These are phyloP conservation scores for Acer yangbiense DNA, from an alignment of 345 rosid species.

Conservation along the genomic window DNA sequence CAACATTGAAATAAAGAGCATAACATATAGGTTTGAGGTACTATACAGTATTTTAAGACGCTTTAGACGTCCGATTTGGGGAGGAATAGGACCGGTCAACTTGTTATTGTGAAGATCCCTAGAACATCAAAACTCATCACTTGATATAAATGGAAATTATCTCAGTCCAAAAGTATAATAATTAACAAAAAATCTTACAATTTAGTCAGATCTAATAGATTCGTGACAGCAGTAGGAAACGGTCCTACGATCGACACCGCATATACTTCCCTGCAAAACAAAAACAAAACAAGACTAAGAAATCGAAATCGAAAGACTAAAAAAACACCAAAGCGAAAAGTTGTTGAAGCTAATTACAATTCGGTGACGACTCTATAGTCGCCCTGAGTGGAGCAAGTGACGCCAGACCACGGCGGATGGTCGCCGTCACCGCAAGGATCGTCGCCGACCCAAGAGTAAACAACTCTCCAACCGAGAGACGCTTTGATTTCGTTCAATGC, in stretches of 20 bases:
- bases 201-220: slow-evolving; percentile 68
- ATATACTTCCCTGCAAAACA: slow-evolving; percentile 53
- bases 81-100: slow-evolving; percentile 82
- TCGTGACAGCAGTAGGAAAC: slow-evolving; percentile 76
- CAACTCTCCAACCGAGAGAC: slow-evolving; percentile 96
- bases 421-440: slow-evolving; percentile 96
- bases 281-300: not conserved
- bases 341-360: slow-evolving; percentile 44
- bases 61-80: slow-evolving; percentile 77
- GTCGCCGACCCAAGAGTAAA: slow-evolving; percentile 96
- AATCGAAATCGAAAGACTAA: not conserved
- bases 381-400: slow-evolving; percentile 84
- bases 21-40: slow-evolving; percentile 2
- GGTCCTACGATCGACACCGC: slow-evolving; percentile 76
- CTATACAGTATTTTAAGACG: slow-evolving; percentile 70
- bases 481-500: slow-evolving; percentile 97
- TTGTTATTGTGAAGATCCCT: slow-evolving; percentile 93
- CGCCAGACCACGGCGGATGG: slow-evolving; percentile 93
- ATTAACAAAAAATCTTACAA: slow-evolving; percentile 42
- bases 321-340: not conserved
- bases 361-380: slow-evolving; percentile 90
- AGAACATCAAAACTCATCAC: slow-evolving; percentile 13
- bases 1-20: slow-evolving; percentile 20
- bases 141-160: not conserved
- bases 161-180: not conserved